Conservation (phyloP, 2,329 filamentous ascomycete genomes). For the Fusarium pseudoanthophilum region DNA sequence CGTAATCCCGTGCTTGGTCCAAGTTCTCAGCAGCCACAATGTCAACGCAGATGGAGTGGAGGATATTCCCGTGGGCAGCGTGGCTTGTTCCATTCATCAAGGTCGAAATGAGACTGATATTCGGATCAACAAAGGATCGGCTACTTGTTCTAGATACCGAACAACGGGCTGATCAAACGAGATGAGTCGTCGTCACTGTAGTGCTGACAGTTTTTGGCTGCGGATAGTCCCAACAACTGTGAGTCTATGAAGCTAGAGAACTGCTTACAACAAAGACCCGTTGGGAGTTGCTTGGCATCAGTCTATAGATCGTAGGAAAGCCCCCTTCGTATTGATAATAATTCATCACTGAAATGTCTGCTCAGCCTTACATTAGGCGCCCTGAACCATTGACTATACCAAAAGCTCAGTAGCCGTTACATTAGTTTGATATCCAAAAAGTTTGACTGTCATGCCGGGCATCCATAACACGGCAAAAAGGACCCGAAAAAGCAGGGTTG, state of each 20-base stretch:
- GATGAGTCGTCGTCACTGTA: not conserved
- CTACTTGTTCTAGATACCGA: not conserved
- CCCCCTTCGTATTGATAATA: not conserved
- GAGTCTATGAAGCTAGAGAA: not conserved
- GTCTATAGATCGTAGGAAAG: not conserved
- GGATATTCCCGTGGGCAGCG: not conserved
- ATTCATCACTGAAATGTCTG: not conserved
- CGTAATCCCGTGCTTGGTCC: constrained; percentile 11
- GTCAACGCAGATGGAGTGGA: not conserved
- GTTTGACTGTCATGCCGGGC: constrained; percentile 16
- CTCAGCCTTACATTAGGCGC: constrained; percentile 9
- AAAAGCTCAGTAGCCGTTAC: not conserved
- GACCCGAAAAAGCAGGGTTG: constrained; percentile 44
- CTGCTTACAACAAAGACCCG: not conserved
- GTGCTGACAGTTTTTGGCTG: not conserved
- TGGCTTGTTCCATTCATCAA: constrained; percentile 9
- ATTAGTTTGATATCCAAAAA: not conserved
- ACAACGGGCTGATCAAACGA: not conserved
- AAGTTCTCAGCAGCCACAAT: constrained; percentile 21
- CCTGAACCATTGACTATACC: not conserved
- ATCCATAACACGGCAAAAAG: constrained; percentile 35
- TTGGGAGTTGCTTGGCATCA: not conserved
- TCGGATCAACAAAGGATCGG: constrained; percentile 25
- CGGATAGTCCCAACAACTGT: not conserved
- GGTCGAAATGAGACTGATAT: constrained; percentile 16